A percentile compares a stretch with the other conserved stretches of the same genome.
phyloP scores from a whole-genome alignment of 2,329 filamentous ascomycete species.

The Boeremia exigua region DNA sequence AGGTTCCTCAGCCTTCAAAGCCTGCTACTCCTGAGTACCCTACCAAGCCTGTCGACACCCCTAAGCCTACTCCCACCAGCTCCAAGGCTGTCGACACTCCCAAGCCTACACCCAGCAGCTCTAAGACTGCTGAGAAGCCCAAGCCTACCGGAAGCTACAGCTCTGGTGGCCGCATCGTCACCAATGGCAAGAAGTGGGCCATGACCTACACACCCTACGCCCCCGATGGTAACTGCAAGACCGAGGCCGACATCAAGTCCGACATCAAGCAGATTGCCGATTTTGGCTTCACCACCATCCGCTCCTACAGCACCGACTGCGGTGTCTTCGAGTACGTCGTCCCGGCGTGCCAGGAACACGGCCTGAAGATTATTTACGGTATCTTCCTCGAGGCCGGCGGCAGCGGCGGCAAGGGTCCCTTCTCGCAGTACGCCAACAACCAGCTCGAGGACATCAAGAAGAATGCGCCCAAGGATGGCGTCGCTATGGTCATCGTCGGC shows the following conservation, averaged over 20 bases:
- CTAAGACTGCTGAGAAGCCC: slow-evolving; percentile 32
- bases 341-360: slow-evolving; percentile 67
- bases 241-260: slow-evolving; percentile 43
- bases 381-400: slow-evolving; percentile 76
- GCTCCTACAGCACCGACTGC: slow-evolving; percentile 94
- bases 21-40: slow-evolving; percentile 15
- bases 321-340: slow-evolving; percentile 78
- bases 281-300: slow-evolving; percentile 67
- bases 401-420: slow-evolving; percentile 50
- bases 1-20: slow-evolving; percentile 1
- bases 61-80: slow-evolving; percentile 28
- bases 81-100: slow-evolving; percentile 19
- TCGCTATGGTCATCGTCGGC: slow-evolving; percentile 82
- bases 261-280: slow-evolving; percentile 53
- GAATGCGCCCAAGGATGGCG: slow-evolving; percentile 72
- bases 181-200: slow-evolving; percentile 55
- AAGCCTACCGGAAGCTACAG: slow-evolving; percentile 38
- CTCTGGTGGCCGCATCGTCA: slow-evolving; percentile 38
- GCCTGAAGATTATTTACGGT: slow-evolving; percentile 82
- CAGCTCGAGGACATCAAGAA: slow-evolving; percentile 77
- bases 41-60: slow-evolving; percentile 8
- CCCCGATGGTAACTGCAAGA: slow-evolving; percentile 52
- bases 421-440: slow-evolving; percentile 64
- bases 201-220: slow-evolving; percentile 59
- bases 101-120: slow-evolving; percentile 30